A percentile compares a stretch with the other conserved stretches of the same genome.
phyloP scores from a whole-genome alignment of 2,329 filamentous ascomycete genomes.

The Botrytis deweyae region DNA sequence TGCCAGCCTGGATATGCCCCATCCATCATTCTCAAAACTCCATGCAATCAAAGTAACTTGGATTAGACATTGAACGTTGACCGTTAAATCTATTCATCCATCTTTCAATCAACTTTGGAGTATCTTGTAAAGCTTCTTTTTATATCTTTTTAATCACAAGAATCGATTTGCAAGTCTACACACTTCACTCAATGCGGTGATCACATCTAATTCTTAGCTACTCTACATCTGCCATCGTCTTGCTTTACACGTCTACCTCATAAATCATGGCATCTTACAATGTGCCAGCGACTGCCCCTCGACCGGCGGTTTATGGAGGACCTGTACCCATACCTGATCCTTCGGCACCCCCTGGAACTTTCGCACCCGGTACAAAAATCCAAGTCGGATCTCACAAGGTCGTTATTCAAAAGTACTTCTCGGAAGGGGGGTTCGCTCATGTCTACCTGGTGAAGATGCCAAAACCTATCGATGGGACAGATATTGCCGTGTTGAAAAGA shows the following conservation, averaged over 20 bases:
- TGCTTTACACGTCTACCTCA: constrained; percentile 23
- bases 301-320: constrained; percentile 47
- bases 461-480: constrained; percentile 46
- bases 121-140: neutral
- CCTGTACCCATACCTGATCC: constrained; percentile 44
- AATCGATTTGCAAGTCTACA: neutral
- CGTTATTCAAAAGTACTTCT: constrained; percentile 94
- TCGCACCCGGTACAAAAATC: constrained; percentile 91
- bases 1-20: constrained; percentile 22
- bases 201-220: constrained; percentile 21
- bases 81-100: constrained; percentile 12
- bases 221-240: constrained; percentile 26
- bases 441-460: constrained; percentile 93
- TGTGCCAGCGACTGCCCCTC: constrained; percentile 42
- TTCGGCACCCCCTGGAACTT: constrained; percentile 74
- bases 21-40: constrained; percentile 12
- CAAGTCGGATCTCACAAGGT: constrained; percentile 92
- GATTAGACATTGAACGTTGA: constrained; percentile 14
- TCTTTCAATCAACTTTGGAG: neutral
- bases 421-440: constrained; percentile 96
- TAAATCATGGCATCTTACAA: constrained; percentile 46
- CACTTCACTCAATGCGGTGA: constrained; percentile 38
- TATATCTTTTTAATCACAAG: neutral
- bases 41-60: constrained; percentile 12
- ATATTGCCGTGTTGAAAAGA: constrained; percentile 55